These are phyloP conservation scores for Pseudonitzschia delicatissima DNA, from an alignment of 108 stramenopile species.

Conservation along the genomic window DNA sequence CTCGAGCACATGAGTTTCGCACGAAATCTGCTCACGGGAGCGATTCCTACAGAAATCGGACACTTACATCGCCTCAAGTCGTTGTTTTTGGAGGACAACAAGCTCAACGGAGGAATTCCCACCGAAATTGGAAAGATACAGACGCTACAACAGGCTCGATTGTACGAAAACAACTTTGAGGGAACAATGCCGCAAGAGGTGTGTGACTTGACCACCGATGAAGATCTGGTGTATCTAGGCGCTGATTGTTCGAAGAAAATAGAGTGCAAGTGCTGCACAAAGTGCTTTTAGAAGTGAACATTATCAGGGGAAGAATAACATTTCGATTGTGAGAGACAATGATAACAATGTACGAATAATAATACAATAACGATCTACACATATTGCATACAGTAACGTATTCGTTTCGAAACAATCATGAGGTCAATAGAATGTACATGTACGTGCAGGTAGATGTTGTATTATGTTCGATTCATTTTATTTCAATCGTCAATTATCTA, in stretches of 20 bases:
- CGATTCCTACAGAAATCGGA: slow-evolving; percentile 33
- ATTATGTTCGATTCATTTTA: too few species aligned
- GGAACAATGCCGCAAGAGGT: slow-evolving; percentile 33
- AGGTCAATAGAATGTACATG: too few species aligned
- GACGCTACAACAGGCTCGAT: slow-evolving; percentile 8
- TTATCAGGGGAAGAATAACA: too few species aligned
- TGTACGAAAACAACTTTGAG: slow-evolving; percentile 22
- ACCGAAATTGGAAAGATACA: slow-evolving; percentile 19
- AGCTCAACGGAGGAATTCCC: slow-evolving; percentile 29
- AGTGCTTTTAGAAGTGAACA: slow-evolving; percentile 34
- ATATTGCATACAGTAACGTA: too few species aligned
- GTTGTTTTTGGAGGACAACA: slow-evolving; percentile 22
- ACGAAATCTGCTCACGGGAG: slow-evolving; percentile 33
- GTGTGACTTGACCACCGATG: slow-evolving; percentile 16
- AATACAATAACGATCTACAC: too few species aligned
- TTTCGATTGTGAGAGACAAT: too few species aligned
- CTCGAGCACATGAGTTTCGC: slow-evolving; percentile 15
- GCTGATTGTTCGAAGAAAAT: slow-evolving; percentile 21
- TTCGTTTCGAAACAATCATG: too few species aligned
- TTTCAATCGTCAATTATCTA: too few species aligned
- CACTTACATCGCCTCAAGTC: slow-evolving; percentile 10
- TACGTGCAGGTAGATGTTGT: too few species aligned
- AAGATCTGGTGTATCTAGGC: slow-evolving; percentile 11
- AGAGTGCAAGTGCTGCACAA: slow-evolving; percentile 18
- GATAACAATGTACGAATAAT: too few species aligned